Base-by-base conservation (phyloP, 805 yeast species). In the Yamadazyma phyllophila region DNA sequence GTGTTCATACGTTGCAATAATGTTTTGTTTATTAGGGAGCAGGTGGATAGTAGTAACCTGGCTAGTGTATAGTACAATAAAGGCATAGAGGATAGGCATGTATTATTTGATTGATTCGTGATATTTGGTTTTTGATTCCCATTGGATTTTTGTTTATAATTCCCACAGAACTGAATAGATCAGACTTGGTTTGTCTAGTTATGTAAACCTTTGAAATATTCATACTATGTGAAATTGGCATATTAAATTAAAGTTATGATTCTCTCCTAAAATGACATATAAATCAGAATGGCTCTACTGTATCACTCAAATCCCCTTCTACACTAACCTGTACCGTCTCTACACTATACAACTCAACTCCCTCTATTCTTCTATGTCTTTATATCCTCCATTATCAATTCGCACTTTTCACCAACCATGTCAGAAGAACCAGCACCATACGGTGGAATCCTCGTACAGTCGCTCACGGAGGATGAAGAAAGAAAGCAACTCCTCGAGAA, bases 1-100 rank as follows among this genome's bases (percentile, higher is more conserved):
- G 71, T 92, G 16, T 85, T 92, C 59, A 83, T 91, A 46, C 74
- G 98, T 60, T 91, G 98, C 63, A 91, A 91, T 61, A 91, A 92
- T 54, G 96, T 91, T 1, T 71, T 91, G 38, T 89, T 88, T 80
- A 69, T 86, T 16, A 75, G 85, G 41, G 80, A 35, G 27, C 27
- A 41, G 8, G 43, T 17, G 7, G 32, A 29, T 7, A 29, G 13
- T 29, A 13, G 24, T 20, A 20, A 6, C 6, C 24, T 20, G 24
- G 6, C 24, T 20, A 32, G 32, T 32, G 43, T 32, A 31, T 20
- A 17, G 13, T 26, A 39, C 24, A 26, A 27, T 29, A n/a, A 29
- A 29, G 11, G 24, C 24, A 20, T 20, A 20, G 13, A 29, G 11
- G 31, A 11, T 29, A 7, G 31, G 4, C 3, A 11, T 29, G 31